These are phyloP conservation scores for Colletotrichum eremochloae DNA, from an alignment of 2,329 filamentous ascomycete species.

Conservation along the genomic window DNA sequence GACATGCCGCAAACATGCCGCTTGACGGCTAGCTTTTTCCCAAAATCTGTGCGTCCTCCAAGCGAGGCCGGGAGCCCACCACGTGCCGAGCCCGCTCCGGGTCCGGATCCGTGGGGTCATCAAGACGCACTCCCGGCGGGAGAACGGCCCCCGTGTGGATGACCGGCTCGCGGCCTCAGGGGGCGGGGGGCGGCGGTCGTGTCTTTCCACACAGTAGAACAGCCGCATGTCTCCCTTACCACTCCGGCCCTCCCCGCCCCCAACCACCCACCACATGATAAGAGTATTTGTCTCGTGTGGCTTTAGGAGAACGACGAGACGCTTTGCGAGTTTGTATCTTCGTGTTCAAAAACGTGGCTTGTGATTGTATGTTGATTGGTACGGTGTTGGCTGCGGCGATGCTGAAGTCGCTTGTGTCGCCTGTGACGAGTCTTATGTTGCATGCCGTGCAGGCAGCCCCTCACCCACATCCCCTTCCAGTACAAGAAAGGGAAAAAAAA, in stretches of 20 bases:
- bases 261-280: background rate
- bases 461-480: background rate
- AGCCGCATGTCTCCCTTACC: background rate
- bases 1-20: background rate
- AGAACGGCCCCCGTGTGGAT: background rate
- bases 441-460: background rate
- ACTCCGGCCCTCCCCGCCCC: background rate
- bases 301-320: background rate
- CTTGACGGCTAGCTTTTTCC: background rate
- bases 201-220: background rate
- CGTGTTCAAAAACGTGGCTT: background rate
- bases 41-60: constrained; percentile 16
- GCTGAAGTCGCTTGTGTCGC: background rate
- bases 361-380: background rate
- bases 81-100: background rate
- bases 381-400: background rate
- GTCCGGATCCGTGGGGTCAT: constrained; percentile 3
- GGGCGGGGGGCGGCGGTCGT: background rate
- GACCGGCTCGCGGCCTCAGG: background rate
- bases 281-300: background rate
- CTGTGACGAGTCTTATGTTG: background rate
- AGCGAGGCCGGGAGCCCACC: constrained; percentile 14
- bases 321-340: background rate
- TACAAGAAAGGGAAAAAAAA: too few relatives aligned
- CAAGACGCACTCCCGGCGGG: background rate